A percentile compares a stretch with the other conserved stretches of the same genome.
Evolutionary conservation across 768 basidiomycete genomes (phyloP).

Genomic region (Tulasnella sp.): DNA sequence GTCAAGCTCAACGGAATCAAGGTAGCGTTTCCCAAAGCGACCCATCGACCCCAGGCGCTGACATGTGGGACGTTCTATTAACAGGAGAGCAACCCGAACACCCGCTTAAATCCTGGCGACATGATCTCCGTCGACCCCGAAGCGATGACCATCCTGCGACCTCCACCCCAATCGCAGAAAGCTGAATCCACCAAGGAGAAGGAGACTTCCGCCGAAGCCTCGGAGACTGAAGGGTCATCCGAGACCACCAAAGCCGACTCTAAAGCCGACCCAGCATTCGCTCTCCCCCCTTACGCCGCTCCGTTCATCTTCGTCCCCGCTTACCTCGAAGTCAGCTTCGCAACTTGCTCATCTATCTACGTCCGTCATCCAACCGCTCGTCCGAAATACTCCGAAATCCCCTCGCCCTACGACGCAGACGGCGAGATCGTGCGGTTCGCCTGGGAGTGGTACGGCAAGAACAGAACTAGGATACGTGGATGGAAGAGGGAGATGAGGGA

Average conservation of each 20-base stretch:
- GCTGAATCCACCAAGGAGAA: conserved; percentile 30
- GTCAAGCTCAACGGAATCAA: conserved; percentile 86
- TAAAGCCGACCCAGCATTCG: conserved; percentile 46
- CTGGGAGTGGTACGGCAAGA: conserved; percentile 92
- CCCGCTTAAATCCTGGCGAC: conserved; percentile 87
- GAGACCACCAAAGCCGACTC: background rate
- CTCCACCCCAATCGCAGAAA: conserved; percentile 16
- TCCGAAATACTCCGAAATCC: conserved; percentile 93
- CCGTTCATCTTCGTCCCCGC: conserved; percentile 93
- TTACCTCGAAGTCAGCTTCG: conserved; percentile 80
- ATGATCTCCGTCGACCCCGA: conserved; percentile 84
- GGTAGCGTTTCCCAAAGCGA: conserved; percentile 48
- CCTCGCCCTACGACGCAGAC: conserved; percentile 93
- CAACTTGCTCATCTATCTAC: conserved; percentile 87
- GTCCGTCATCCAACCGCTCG: conserved; percentile 94
- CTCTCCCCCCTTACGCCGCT: conserved; percentile 79
- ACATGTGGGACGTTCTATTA: background rate
- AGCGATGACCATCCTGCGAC: conserved; percentile 67
- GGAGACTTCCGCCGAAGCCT: background rate
- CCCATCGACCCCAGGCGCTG: background rate
- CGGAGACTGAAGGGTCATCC: background rate
- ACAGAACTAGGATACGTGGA: conserved; percentile 64
- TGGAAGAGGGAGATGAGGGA: conserved; percentile 50
- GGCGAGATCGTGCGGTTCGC: conserved; percentile 87
- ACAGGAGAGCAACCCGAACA: conserved; percentile 80